Evolutionary conservation across 2,329 filamentous ascomycete genomes (phyloP).

Genomic region (Venturia oleaginea): DNA sequence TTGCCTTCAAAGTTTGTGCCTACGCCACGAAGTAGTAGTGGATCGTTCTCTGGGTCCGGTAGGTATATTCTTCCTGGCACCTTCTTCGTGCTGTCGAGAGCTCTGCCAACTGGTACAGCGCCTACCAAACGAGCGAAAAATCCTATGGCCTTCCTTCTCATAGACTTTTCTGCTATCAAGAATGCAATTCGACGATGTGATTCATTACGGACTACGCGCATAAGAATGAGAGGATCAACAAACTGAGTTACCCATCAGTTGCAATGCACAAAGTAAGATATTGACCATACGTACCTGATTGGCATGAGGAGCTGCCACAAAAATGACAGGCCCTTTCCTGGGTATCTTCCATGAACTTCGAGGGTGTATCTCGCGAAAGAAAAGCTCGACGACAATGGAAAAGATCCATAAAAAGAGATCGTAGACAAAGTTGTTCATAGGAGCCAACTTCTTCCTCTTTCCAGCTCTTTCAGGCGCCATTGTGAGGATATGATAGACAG

Average conservation of each 20-base stretch:
- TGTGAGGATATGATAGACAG: neutral
- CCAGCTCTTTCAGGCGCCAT: conserved; percentile 9
- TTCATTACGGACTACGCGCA: conserved; percentile 80
- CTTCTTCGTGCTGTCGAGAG: conserved; percentile 78
- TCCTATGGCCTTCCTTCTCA: conserved; percentile 81
- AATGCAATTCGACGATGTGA: conserved; percentile 83
- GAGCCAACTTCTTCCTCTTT: conserved; percentile 5
- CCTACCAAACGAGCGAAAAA: conserved; percentile 76
- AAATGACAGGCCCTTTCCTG: conserved; percentile 77
- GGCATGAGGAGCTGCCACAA: conserved; percentile 93
- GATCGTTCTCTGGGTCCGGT: conserved; percentile 77
- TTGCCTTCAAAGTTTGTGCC: conserved; percentile 71
- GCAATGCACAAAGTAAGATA: neutral
- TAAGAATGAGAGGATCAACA: conserved; percentile 87
- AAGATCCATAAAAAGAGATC: conserved; percentile 70
- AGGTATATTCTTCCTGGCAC: conserved; percentile 76
- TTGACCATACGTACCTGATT: conserved; percentile 61
- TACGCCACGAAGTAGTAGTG: conserved; percentile 68
- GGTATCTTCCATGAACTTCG: conserved; percentile 93
- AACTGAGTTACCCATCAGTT: conserved; percentile 48
- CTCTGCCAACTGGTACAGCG: conserved; percentile 84
- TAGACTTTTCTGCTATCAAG: conserved; percentile 91
- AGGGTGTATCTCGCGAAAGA: conserved; percentile 96
- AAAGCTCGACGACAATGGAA: conserved; percentile 81
- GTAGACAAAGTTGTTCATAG: conserved; percentile 49